Conservation (phyloP, 2,329 filamentous ascomycete species). For the Pyrenophora graminea region DNA sequence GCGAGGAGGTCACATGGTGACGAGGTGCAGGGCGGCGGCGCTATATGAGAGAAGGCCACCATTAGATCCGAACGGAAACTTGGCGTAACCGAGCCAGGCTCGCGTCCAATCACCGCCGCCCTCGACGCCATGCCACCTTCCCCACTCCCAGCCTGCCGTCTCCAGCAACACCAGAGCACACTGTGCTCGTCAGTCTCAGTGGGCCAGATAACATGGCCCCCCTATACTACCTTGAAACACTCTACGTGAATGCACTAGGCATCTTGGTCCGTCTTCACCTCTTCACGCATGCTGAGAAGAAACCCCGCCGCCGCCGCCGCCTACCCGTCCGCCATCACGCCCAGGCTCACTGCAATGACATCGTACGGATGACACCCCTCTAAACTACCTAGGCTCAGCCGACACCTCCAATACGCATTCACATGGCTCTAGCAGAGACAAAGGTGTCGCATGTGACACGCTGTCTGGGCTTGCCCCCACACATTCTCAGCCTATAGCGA, state of each 20-base stretch:
- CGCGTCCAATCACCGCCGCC: slow-evolving; percentile 12
- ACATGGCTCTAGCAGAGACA: slow-evolving; percentile 22
- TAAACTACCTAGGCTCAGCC: slow-evolving; percentile 19
- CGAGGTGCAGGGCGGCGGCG: slow-evolving; percentile 6
- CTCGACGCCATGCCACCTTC: slow-evolving; percentile 11
- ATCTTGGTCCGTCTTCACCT: too few species aligned
- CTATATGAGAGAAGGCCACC: slow-evolving; percentile 6
- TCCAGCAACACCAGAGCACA: slow-evolving; percentile 8
- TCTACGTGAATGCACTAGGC: too few species aligned
- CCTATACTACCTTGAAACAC: too few species aligned
- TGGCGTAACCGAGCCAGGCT: slow-evolving; percentile 2
- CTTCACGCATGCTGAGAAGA: neutral
- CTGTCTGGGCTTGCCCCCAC: slow-evolving; percentile 15
- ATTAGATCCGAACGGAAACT: slow-evolving; percentile 5
- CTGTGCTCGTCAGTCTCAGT: neutral
- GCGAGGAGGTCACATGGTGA: slow-evolving; percentile 11
- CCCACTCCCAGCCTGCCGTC: slow-evolving; percentile 14
- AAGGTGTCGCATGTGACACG: slow-evolving; percentile 28
- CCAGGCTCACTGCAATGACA: slow-evolving; percentile 9
- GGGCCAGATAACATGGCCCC: neutral
- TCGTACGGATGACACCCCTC: slow-evolving; percentile 29
- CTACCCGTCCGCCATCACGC: neutral
- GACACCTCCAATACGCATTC: slow-evolving; percentile 14
- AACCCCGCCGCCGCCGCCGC: neutral
- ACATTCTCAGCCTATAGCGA: slow-evolving; percentile 19